Base-by-base conservation (phyloP, 805 yeast genomes). In the Suhomyces kilbournensis region DNA sequence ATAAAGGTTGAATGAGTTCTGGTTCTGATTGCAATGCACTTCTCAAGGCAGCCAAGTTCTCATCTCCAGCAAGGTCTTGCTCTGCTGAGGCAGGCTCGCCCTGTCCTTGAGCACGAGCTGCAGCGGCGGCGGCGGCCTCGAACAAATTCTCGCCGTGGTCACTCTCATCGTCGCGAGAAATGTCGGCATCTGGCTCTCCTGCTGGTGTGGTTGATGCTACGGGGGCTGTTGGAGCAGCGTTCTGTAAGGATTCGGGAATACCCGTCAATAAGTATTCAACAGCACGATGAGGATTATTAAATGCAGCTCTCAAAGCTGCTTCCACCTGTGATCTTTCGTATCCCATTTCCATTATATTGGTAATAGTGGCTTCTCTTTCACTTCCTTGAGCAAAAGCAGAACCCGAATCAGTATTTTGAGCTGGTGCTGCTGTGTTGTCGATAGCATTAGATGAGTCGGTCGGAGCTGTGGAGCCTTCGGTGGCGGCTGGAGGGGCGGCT, bases 221-320 rank as follows among this genome's bases (percentile, higher is more conserved):
- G 3, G 49, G 48, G 3, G 63, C 56, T 9, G 63, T 61, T n/a
- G 48, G 40, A 23, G 66, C 67, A 15, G 70, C 72, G 15, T 65
- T 72, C 56, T 70, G 79, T 56, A 81, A 68, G 28, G 74, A 67
- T 62, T 86, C 93, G 20, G 97, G 97, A 44, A 93, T 82, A 2
- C 97, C 98, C 46, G 92, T 90, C 58, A 94, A 75, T 48, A 94
- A 77, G 68, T 93, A 92, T 68, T 94, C 99, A 12, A 94, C 98
- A 0, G 99, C 99, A 63, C 99, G 84, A 67, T 93, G 98, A 19
- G 99, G 98, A 71, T 94, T 92, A 73, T 93, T 93, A 75, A 84
- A 94, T 1, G 99, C 98, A 14, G 97, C 96, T 61, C 96, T 84
- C 67, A 94, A 75, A 0, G 99, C 99, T 45, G 84, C 81, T 71